Base-by-base conservation (phyloP, 2,329 filamentous ascomycete species). In the Alternaria postmessia region DNA sequence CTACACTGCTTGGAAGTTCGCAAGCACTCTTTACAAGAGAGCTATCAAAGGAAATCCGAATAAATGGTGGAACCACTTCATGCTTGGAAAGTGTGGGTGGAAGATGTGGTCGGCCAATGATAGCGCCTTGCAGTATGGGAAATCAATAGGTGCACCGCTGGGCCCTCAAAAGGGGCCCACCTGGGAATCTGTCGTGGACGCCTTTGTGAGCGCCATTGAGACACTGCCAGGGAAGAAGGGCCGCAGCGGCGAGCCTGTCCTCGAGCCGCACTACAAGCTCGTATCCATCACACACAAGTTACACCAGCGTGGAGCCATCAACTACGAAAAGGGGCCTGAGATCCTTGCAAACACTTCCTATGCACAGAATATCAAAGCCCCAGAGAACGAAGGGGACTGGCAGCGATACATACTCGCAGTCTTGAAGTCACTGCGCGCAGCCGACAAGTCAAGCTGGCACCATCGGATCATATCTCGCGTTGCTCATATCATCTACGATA, bases 391-490 rank as follows among this genome's bases (percentile, higher is more conserved):
- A 75, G 79, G 84, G 62, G 79, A 84, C 8, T 89, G 86, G 81
- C 85, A 87, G 48, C 71, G 81, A 1, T 91, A 92, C 68, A 86
- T 90, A 43, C 77, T 89, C 14, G 87, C 79, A 84, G 86, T 89
- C 0, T 76, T 89, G 49, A 86, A 85, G 68, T 82, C 82, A 32
- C 77, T 90, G 54, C 85, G 86, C 55, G 80, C 80, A 36, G 93
- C 93, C 62, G 94, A 97, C 79, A 96, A 96, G 81, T 91, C 92
- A 0, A 94, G 95, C 70, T 97, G 94, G 94, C 94, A 97, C 73
- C 94, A 97, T 76, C 90, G 94, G 20, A 93, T 97, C 80, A 92
- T 93, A 54, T 89, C 90, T 72, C 88, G 93, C 24, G 89, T 86
- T 63, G 88, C 88, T 6, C 85, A 85, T 65, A 82, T 90, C 41